Evolutionary conservation across 805 yeast species (phyloP), one percentile per base, ranked within the genome.

Genomic region (Sugiyamaella mastotermitis): DNA sequence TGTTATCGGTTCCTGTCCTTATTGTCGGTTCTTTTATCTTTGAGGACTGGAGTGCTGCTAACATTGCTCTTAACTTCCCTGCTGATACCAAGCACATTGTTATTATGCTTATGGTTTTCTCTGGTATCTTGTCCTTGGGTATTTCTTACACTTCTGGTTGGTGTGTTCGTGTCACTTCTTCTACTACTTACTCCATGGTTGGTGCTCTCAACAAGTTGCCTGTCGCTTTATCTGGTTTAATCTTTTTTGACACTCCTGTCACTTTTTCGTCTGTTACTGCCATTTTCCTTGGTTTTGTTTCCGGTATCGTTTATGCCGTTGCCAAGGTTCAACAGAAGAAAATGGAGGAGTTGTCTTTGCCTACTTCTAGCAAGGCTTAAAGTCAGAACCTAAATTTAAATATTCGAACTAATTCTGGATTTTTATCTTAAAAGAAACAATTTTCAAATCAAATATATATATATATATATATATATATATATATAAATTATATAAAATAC

Each of bases 101-200:
- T 42, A 72, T 86, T 47, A 64, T 80, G 31, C 80, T 86, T 53
- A 88, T 92, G 95, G 56, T 92, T 47, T 74, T 90, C 58, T 85
- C 96, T 25, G 98, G 98, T 64, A 76, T 84, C 52, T 81, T 94
- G 31, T 82, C 97, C 22, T 95, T 92, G 38, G 97, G 95, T 69
- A 92, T 92, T 61, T 90, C 97, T 31, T 92, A 92, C 76, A 86
- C 96, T 66, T 87, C 97, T 9, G 98, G 97, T 46, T 92, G 98
- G 98, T 92, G 98, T 76, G 95, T 92, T 50, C 85, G 98, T 70
- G 97, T 92, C 48, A 92, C 98, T 31, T 86, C 97, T 16, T 88
- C 97, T 19, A 92, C 98, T 40, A 92, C 98, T 40, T 92, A 92
- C 71, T 86, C 96, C 38, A 92, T 92, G 98, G 97, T 92, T 43